Conservation (phyloP, 176 grass and related monocot genomes). For the Paspalum notatum region DNA sequence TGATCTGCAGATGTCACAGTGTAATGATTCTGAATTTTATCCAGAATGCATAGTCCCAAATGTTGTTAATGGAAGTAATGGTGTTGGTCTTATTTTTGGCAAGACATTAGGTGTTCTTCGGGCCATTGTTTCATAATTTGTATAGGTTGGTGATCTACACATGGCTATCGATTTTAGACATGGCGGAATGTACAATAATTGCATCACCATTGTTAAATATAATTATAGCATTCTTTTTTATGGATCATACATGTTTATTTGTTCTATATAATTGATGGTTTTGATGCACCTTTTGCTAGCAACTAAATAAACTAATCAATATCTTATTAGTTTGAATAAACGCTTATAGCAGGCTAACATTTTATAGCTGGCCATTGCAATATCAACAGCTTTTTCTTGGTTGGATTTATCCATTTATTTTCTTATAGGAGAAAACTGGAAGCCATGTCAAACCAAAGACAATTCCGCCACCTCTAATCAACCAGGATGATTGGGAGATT, state of each 20-base stretch:
- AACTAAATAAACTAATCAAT: constrained; percentile 40
- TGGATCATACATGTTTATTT: background rate
- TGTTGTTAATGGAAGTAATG: constrained; percentile 28
- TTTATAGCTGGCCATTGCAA: background rate
- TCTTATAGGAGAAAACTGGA: constrained; percentile 87
- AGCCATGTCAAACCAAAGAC: constrained; percentile 98
- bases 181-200: background rate
- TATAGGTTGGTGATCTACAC: constrained; percentile 14
- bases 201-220: background rate
- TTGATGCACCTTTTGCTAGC: constrained; percentile 14
- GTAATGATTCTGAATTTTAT: constrained; percentile 42
- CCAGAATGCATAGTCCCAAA: constrained; percentile 34
- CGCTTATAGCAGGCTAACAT: background rate
- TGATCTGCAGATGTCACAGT: constrained; percentile 35
- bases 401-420: constrained; percentile 32
- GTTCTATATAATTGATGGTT: constrained; percentile 21
- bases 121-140: background rate
- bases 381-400: constrained; percentile 19
- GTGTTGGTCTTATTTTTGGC: background rate
- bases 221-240: background rate
- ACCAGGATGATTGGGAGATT: constrained; percentile 99
- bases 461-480: constrained; percentile 92
- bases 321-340: constrained; percentile 12
- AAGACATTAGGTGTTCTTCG: constrained; percentile 23
- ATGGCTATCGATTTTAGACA: constrained; percentile 11